Base-by-base conservation (phyloP, 2,329 filamentous ascomycete species). In the Sporothrix pseudoabietina region DNA sequence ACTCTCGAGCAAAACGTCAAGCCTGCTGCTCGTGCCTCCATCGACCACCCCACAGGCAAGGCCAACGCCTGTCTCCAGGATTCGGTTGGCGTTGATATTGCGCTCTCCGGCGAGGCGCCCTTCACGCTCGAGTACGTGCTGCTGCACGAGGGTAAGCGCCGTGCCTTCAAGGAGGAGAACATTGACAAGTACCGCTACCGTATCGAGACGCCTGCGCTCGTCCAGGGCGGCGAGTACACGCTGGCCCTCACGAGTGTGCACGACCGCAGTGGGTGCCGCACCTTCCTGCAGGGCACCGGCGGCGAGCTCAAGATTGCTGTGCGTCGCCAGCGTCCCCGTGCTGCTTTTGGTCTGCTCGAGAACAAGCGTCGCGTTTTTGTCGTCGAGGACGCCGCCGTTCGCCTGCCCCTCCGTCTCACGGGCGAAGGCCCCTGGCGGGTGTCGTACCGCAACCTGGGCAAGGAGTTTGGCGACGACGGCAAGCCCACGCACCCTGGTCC, bases 61-160 rank as follows among this genome's bases (percentile, higher is more conserved):
- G 85, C 89, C 74, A 90, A 88, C 77, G 90, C 92, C 68, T 99
- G 96, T 79, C 91, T 98, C 72, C 94, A 96, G 74, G 91, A 97
- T 72, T 86, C 90, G 26, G 89, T 94, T 7, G 88, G 90, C 44
- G 89, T 96, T 39, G 89, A 93, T 72, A 89, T 98, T 54, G 82
- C 86, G 70, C 87, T 98, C 57, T 85, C 89, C 63, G 96, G 97
- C 57, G 94, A 98, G 78, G 87, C 90, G 22, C 96, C 97, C 0
- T 98, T 95, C 85, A 92, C 87, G 30, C 83, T 99, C 54, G 94
- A 98, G 79, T 99, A 97, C 84, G 96, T 98, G 81, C 85, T 98
- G 55, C 88, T 98, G 8, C 93, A 98, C 81, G 92, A 94, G 72
- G 94, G 94, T 72, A 97, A 92, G 82, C 89, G 94, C 71, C 90